phyloP scores from a whole-genome alignment of 2,329 filamentous ascomycete species.

The Beauveria australis region DNA sequence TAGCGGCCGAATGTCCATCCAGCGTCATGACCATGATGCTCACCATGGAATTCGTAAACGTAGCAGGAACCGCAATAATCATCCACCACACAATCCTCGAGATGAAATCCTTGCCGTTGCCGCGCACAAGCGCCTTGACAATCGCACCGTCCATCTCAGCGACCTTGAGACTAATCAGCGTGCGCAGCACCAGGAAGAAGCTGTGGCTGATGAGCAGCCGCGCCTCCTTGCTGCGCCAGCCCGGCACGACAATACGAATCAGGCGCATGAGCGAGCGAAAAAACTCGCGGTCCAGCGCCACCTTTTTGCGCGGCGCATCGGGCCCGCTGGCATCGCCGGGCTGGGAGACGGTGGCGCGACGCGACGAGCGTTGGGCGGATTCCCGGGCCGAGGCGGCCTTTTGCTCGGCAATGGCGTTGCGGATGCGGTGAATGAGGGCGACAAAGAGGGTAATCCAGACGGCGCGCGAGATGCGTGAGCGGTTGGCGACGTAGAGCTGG shows the following conservation, averaged over 20 bases:
- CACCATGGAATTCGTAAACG: slow-evolving; percentile 98
- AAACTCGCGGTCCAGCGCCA: slow-evolving; percentile 84
- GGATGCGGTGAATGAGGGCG: slow-evolving; percentile 76
- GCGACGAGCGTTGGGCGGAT: slow-evolving; percentile 43
- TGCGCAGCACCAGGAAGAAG: slow-evolving; percentile 83
- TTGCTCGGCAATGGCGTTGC: slow-evolving; percentile 86
- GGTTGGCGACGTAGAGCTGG: slow-evolving; percentile 67
- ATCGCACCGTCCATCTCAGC: slow-evolving; percentile 91
- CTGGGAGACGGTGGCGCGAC: slow-evolving; percentile 40
- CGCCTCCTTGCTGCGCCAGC: slow-evolving; percentile 82
- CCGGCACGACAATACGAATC: slow-evolving; percentile 80
- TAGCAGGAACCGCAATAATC: slow-evolving; percentile 89
- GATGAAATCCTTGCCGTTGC: slow-evolving; percentile 83
- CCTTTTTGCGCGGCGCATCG: slow-evolving; percentile 58
- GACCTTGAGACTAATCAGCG: slow-evolving; percentile 89
- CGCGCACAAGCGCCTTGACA: slow-evolving; percentile 85
- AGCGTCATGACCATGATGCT: slow-evolving; percentile 20
- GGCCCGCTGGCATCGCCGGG: slow-evolving; percentile 20
- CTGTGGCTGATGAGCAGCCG: slow-evolving; percentile 82
- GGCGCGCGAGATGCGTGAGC: slow-evolving; percentile 71
- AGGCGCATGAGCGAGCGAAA: slow-evolving; percentile 67
- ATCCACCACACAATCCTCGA: slow-evolving; percentile 95
- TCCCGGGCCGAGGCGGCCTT: slow-evolving; percentile 72
- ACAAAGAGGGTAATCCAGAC: slow-evolving; percentile 78
- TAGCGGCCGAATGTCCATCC: background rate